phyloP scores from a whole-genome alignment of 192 early-diverging fungal species.

The Dissophora globulifera region DNA sequence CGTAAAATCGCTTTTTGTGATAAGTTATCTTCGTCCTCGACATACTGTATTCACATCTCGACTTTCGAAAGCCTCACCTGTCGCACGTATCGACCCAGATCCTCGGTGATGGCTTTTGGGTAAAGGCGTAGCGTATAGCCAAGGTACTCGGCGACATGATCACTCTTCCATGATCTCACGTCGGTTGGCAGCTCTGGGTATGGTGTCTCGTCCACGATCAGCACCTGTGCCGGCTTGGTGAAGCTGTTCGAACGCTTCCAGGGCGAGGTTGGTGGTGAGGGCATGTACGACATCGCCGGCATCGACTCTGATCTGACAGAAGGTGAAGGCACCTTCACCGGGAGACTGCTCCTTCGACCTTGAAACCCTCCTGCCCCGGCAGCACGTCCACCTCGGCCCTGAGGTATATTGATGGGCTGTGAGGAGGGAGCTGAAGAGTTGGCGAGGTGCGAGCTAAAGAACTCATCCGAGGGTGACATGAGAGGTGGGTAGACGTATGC shows the following conservation, averaged over 20 bases:
- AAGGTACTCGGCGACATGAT: slow-evolving; percentile 51
- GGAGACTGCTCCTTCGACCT: slow-evolving; percentile 8
- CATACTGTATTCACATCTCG: not conserved
- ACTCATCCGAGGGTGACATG: slow-evolving; percentile 43
- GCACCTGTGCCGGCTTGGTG: not conserved
- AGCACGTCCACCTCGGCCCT: not conserved
- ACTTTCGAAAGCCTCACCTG: slow-evolving; percentile 20
- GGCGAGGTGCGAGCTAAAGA: slow-evolving; percentile 5
- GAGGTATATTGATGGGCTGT: slow-evolving; percentile 33
- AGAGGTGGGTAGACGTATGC: slow-evolving; percentile 44
- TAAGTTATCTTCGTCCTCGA: no score
- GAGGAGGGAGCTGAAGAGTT: slow-evolving; percentile 4
- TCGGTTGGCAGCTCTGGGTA: slow-evolving; percentile 51
- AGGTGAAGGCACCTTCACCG: not conserved
- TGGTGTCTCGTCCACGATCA: slow-evolving; percentile 35
- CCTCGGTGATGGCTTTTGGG: slow-evolving; percentile 50
- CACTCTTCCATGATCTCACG: slow-evolving; percentile 39
- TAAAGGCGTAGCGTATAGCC: slow-evolving; percentile 47
- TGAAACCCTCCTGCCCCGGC: not conserved
- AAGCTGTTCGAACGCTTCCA: slow-evolving; percentile 28
- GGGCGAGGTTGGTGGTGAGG: slow-evolving; percentile 35
- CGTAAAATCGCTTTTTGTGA: no score
- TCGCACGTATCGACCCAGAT: slow-evolving; percentile 51
- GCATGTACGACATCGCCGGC: slow-evolving; percentile 16
- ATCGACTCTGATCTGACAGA: slow-evolving; percentile 9